A percentile compares a stretch with the other conserved stretches of the same genome.
Conservation (phyloP, 345 rosid species). For the Rhodamnia argentea region DNA sequence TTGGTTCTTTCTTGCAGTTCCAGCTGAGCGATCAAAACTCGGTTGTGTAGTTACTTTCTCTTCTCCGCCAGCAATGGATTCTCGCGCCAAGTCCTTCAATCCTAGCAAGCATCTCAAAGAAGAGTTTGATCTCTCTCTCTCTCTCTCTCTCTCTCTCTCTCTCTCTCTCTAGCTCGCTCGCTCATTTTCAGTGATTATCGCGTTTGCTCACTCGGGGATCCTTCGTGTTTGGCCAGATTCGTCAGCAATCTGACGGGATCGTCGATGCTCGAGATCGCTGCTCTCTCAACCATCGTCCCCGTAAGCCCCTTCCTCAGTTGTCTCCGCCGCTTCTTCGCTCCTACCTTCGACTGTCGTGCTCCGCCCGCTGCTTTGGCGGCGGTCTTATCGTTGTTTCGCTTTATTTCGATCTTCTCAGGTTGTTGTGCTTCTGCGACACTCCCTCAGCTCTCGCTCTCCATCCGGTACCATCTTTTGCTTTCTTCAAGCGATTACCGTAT, state of each 20-base stretch:
- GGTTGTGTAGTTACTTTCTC: background rate
- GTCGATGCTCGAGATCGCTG: constrained; percentile 57
- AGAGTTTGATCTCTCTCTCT: constrained; percentile 23
- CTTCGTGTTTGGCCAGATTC: constrained; percentile 30
- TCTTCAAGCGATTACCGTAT: background rate
- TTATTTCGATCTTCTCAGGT: constrained; percentile 23
- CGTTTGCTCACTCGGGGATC: background rate
- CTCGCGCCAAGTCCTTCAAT: constrained; percentile 30
- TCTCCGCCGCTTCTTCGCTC: too few relatives aligned
- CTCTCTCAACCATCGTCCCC: constrained; percentile 47
- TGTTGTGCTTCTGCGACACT: constrained; percentile 46
- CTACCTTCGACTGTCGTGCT: background rate
- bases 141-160: background rate
- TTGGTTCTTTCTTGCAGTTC: background rate
- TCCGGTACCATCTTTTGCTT: constrained; percentile 15
- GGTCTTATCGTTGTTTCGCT: background rate
- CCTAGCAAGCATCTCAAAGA: constrained; percentile 77
- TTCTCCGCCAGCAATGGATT: constrained; percentile 31
- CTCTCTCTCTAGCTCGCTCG: background rate
- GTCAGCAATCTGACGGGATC: constrained; percentile 84
- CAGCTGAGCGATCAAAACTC: background rate
- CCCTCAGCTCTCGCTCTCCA: constrained; percentile 12
- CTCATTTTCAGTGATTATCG: background rate
- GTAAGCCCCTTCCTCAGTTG: constrained; percentile 11
- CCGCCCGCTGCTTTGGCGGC: background rate